Conservation (phyloP, 495 filamentous ascomycete genomes). For the Ramalina intermedia region DNA sequence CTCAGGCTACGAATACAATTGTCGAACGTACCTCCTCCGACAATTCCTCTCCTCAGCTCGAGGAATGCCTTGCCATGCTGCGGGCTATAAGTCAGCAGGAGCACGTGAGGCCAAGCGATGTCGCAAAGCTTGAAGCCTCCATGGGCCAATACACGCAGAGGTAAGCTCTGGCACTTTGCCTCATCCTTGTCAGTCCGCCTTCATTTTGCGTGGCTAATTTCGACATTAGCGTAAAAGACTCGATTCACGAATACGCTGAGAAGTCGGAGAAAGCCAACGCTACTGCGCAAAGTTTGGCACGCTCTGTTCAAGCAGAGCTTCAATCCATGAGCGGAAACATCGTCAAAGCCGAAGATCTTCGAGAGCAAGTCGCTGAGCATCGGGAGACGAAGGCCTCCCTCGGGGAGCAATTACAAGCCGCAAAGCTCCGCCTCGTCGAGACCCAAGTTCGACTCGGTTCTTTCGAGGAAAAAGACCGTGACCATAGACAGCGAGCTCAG, state of each 20-base stretch:
- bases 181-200: neutral
- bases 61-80: slow-evolving; percentile 7
- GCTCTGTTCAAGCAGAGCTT: slow-evolving; percentile 5
- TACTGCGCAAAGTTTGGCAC: slow-evolving; percentile 4
- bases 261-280: neutral
- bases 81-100: slow-evolving; percentile 1
- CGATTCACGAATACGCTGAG: neutral
- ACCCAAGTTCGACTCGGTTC: slow-evolving; percentile 2
- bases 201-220: neutral
- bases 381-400: slow-evolving; percentile 13
- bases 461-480: slow-evolving; percentile 2
- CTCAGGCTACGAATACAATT: neutral
- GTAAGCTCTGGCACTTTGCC: neutral
- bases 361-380: slow-evolving; percentile 13
- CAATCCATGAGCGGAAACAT: slow-evolving; percentile 1
- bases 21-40: neutral
- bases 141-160: slow-evolving; percentile 1
- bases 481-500: slow-evolving; percentile 1
- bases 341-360: neutral
- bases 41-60: slow-evolving; percentile 1
- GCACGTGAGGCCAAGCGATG: slow-evolving; percentile 3
- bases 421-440: slow-evolving; percentile 5
- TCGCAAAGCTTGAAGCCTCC: slow-evolving; percentile 4
- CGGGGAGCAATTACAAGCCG: slow-evolving; percentile 9
- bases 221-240: neutral